Conservation (phyloP, 2,329 filamentous ascomycete species). For the Thielaviopsis punctulata region DNA sequence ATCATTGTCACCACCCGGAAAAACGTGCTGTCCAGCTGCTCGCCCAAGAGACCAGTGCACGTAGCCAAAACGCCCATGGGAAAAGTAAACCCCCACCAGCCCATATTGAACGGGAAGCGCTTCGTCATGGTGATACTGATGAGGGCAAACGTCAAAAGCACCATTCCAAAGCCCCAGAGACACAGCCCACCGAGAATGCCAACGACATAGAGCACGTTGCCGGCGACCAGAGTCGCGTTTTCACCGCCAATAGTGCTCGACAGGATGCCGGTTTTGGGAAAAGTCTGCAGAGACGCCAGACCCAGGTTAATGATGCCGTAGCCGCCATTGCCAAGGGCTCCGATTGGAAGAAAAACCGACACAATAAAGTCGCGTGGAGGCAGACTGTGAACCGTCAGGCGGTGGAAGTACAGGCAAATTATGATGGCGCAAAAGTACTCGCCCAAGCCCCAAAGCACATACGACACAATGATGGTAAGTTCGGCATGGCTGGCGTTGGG, state of each 20-base stretch:
- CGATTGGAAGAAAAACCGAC: constrained; percentile 48
- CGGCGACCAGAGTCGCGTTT: constrained; percentile 16
- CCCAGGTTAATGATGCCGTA: constrained; percentile 39
- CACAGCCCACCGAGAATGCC: constrained; percentile 31
- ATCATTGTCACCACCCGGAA: constrained; percentile 25
- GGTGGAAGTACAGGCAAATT: constrained; percentile 53
- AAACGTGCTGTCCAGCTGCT: constrained; percentile 26
- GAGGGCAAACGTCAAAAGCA: constrained; percentile 28
- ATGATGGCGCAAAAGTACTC: constrained; percentile 41
- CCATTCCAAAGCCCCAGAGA: constrained; percentile 28
- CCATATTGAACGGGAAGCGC: constrained; percentile 28
- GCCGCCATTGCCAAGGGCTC: constrained; percentile 50
- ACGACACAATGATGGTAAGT: constrained; percentile 45
- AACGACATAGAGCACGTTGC: constrained; percentile 39
- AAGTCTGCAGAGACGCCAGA: constrained; percentile 25
- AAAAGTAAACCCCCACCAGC: constrained; percentile 32
- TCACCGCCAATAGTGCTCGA: constrained; percentile 14
- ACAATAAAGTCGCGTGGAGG: constrained; percentile 51
- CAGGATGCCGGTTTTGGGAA: constrained; percentile 22
- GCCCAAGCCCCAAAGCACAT: constrained; percentile 52
- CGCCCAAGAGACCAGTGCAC: constrained; percentile 23
- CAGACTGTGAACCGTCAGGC: constrained; percentile 47
- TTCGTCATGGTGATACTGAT: constrained; percentile 25
- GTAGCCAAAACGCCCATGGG: constrained; percentile 27
- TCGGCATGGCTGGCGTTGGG: constrained; percentile 37